Conservation (phyloP, 2,329 filamentous ascomycete species). For the Hortaea sp. region DNA sequence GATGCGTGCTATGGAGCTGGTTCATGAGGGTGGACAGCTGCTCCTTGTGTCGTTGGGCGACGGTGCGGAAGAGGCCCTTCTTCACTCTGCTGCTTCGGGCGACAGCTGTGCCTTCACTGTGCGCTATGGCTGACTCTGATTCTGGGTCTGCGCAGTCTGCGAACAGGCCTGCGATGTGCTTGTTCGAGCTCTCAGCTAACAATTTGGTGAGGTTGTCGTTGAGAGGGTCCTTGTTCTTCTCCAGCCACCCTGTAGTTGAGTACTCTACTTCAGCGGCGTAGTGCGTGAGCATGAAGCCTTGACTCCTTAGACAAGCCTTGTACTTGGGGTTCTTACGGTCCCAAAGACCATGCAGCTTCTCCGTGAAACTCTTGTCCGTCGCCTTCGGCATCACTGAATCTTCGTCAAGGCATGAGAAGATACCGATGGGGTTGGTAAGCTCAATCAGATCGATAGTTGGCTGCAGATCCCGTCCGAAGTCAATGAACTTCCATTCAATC, state of each 20-base stretch:
- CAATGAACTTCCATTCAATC: slow-evolving; percentile 99
- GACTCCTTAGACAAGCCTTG: slow-evolving; percentile 71
- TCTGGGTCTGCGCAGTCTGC: slow-evolving; percentile 67
- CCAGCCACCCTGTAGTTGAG: slow-evolving; percentile 85
- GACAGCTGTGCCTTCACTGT: slow-evolving; percentile 31
- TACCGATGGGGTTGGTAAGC: slow-evolving; percentile 90
- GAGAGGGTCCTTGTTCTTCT: slow-evolving; percentile 97
- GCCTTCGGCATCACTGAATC: slow-evolving; percentile 99
- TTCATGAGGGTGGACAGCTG: slow-evolving; percentile 94
- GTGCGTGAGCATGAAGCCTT: slow-evolving; percentile 92
- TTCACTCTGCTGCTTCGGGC: slow-evolving; percentile 74
- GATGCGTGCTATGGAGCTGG: slow-evolving; percentile 89
- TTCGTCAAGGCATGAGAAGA: slow-evolving; percentile 96
- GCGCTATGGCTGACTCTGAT: slow-evolving; percentile 51
- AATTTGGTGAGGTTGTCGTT: slow-evolving; percentile 95
- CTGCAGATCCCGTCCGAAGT: slow-evolving; percentile 93
- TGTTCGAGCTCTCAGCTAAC: slow-evolving; percentile 69
- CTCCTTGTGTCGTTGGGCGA: slow-evolving; percentile 94
- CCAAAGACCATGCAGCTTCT: slow-evolving; percentile 95
- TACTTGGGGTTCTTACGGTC: slow-evolving; percentile 94
- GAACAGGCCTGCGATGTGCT: slow-evolving; percentile 76
- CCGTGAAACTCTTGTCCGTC: slow-evolving; percentile 91
- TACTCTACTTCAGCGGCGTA: slow-evolving; percentile 98
- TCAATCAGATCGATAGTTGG: slow-evolving; percentile 97
- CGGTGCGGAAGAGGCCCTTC: slow-evolving; percentile 92